Conservation (phyloP, 2,329 filamentous ascomycete genomes). For the Diaporthe sp. region DNA sequence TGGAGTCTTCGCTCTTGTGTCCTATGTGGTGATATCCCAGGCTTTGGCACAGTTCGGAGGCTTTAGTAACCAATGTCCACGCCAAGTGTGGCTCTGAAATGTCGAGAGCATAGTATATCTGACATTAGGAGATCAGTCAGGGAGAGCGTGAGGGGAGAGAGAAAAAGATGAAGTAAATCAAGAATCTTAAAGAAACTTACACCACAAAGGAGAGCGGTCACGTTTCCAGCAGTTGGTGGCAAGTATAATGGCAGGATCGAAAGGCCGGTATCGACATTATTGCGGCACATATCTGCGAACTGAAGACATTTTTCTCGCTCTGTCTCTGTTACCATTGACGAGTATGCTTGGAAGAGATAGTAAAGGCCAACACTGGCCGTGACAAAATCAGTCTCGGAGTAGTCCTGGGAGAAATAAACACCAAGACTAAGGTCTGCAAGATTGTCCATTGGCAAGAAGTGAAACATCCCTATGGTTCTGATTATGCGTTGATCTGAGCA, state of each 20-base stretch:
- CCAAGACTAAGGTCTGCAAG: not conserved
- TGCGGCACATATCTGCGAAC: not conserved
- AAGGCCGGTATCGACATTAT: constrained; percentile 1
- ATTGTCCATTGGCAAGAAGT: not conserved
- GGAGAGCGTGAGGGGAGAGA: too few species aligned
- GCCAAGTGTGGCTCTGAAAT: not conserved
- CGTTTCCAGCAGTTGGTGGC: not conserved
- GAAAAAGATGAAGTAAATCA: too few species aligned
- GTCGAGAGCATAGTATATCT: constrained; percentile 6
- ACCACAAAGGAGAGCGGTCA: not conserved
- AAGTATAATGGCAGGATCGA: not conserved
- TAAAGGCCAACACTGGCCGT: not conserved
- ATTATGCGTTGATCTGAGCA: not conserved
- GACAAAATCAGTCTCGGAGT: not conserved
- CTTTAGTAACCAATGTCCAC: not conserved
- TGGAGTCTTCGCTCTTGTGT: not conserved
- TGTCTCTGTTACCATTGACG: not conserved
- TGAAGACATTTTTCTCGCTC: not conserved
- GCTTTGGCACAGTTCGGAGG: not conserved
- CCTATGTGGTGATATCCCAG: not conserved
- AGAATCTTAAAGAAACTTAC: not conserved
- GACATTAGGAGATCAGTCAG: not conserved
- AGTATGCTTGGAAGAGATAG: constrained; percentile 1
- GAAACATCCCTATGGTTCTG: not conserved
- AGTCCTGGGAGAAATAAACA: not conserved